Evolutionary conservation across 2,329 filamentous ascomycete species (phyloP).

Genomic region (Trichoderma semiorbis): DNA sequence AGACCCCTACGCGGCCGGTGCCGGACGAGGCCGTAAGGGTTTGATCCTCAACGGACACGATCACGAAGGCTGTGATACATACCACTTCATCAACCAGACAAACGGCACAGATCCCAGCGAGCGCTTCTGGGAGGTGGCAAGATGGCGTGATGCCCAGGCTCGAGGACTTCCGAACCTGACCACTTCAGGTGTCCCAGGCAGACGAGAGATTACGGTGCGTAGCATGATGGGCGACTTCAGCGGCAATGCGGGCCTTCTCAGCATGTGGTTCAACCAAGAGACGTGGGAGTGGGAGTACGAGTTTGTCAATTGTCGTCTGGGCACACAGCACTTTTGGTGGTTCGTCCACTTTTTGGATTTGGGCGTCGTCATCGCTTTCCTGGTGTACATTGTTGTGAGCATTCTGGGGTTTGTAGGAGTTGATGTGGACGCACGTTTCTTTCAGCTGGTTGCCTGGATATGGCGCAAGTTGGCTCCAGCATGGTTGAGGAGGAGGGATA

Average conservation of each 20-base stretch:
- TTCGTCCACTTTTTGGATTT: slow-evolving; percentile 73
- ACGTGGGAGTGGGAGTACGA: slow-evolving; percentile 77
- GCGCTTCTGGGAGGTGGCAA: slow-evolving; percentile 48
- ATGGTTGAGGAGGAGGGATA: neutral
- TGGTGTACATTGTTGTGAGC: slow-evolving; percentile 27
- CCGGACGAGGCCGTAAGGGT: slow-evolving; percentile 66
- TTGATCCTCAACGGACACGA: slow-evolving; percentile 91
- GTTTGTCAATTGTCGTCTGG: slow-evolving; percentile 73
- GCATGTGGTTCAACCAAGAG: slow-evolving; percentile 79
- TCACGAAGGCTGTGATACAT: slow-evolving; percentile 88
- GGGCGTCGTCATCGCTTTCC: slow-evolving; percentile 35
- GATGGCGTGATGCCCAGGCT: slow-evolving; percentile 45
- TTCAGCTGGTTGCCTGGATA: slow-evolving; percentile 21
- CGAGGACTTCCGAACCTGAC: slow-evolving; percentile 35
- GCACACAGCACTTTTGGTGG: slow-evolving; percentile 95
- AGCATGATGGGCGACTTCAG: slow-evolving; percentile 98
- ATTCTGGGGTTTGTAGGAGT: slow-evolving; percentile 31
- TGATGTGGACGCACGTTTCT: slow-evolving; percentile 33
- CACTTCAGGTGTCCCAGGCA: slow-evolving; percentile 50
- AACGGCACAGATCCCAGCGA: slow-evolving; percentile 38
- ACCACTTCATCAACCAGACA: slow-evolving; percentile 73
- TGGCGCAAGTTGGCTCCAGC: slow-evolving; percentile 1
- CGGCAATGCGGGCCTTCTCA: slow-evolving; percentile 87
- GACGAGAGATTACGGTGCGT: slow-evolving; percentile 87
- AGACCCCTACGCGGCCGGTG: slow-evolving; percentile 53